These are phyloP conservation scores for Purpureocillium takamizusanense DNA, from an alignment of 2,329 filamentous ascomycete genomes.

Conservation along the genomic window DNA sequence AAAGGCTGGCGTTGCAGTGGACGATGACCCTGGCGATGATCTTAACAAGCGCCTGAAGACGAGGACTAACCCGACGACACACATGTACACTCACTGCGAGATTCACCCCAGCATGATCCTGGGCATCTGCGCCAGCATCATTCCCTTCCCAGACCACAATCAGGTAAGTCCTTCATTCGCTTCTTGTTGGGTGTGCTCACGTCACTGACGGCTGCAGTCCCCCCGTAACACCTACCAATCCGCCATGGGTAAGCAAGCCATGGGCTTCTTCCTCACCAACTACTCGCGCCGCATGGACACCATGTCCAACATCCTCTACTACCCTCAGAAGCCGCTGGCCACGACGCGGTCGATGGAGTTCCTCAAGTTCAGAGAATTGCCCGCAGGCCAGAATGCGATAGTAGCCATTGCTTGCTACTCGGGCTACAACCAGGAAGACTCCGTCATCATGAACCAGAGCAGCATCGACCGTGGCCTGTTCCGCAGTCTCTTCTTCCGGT, in stretches of 20 bases:
- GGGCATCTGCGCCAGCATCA: conserved; percentile 97
- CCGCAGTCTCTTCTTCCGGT: conserved; percentile 94
- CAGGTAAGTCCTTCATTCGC: conserved; percentile 42
- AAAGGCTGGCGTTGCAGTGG: conserved; percentile 54
- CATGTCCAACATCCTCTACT: conserved; percentile 98
- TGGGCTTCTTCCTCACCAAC: conserved; percentile 98
- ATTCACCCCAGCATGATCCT: conserved; percentile 99
- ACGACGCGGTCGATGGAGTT: conserved; percentile 98
- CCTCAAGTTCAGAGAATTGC: conserved; percentile 93
- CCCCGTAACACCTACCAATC: conserved; percentile 99
- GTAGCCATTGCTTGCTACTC: conserved; percentile 97
- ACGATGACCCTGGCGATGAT: conserved; percentile 55
- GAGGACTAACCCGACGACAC: conserved; percentile 74
- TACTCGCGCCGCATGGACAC: conserved; percentile 97
- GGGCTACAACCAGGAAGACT: conserved; percentile 99
- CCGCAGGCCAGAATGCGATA: conserved; percentile 95
- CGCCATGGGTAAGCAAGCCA: conserved; percentile 99
- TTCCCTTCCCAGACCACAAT: conserved; percentile 99
- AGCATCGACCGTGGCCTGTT: conserved; percentile 97
- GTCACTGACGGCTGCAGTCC: conserved; percentile 61
- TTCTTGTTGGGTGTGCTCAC: too few species aligned
- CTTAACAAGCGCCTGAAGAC: conserved; percentile 83
- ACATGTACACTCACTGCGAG: conserved; percentile 96
- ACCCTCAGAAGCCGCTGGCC: conserved; percentile 93
- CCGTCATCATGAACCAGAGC: conserved; percentile 99